A percentile compares a stretch with the other conserved stretches of the same genome.
Conservation (phyloP, 2,329 filamentous ascomycete species). For the Cadophora sp. region DNA sequence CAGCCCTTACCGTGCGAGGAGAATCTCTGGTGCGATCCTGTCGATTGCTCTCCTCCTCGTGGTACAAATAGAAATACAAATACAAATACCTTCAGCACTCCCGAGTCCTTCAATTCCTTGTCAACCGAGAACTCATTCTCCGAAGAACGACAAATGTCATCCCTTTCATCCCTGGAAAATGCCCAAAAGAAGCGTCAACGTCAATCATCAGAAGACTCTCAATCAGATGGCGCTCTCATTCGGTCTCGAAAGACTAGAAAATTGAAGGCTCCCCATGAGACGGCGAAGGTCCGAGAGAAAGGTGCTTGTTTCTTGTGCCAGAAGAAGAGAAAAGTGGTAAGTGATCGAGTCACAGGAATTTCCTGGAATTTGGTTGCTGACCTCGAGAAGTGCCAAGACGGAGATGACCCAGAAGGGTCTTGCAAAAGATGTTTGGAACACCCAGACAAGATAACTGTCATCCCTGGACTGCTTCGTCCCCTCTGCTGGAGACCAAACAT, state of each 20-base stretch:
- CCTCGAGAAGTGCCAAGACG: slow-evolving; percentile 22
- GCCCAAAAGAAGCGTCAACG: slow-evolving; percentile 15
- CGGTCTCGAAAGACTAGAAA: slow-evolving; percentile 25
- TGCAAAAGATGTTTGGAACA: slow-evolving; percentile 22
- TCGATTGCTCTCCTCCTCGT: not conserved
- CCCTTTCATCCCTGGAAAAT: slow-evolving; percentile 37
- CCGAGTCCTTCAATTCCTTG: not conserved
- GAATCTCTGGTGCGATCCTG: not conserved
- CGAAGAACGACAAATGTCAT: not conserved
- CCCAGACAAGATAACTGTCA: slow-evolving; percentile 15
- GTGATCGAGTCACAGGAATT: too few relatives aligned
- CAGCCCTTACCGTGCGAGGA: not conserved
- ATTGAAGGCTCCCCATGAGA: slow-evolving; percentile 19
- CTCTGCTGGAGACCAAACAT: slow-evolving; percentile 30
- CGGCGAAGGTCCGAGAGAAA: slow-evolving; percentile 26
- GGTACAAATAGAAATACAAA: too few relatives aligned
- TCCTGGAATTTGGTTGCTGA: too few relatives aligned
- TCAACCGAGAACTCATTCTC: not conserved
- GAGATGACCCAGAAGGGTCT: slow-evolving; percentile 21
- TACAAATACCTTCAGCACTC: not conserved
- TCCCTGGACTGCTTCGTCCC: slow-evolving; percentile 26
- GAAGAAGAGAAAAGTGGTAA: slow-evolving; percentile 25
- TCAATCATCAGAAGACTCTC: slow-evolving; percentile 14
- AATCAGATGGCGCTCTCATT: slow-evolving; percentile 15
- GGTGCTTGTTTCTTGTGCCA: slow-evolving; percentile 25